Evolutionary conservation across 306 rosid species (phyloP).

Genomic region (Canavalia ensiformis): DNA sequence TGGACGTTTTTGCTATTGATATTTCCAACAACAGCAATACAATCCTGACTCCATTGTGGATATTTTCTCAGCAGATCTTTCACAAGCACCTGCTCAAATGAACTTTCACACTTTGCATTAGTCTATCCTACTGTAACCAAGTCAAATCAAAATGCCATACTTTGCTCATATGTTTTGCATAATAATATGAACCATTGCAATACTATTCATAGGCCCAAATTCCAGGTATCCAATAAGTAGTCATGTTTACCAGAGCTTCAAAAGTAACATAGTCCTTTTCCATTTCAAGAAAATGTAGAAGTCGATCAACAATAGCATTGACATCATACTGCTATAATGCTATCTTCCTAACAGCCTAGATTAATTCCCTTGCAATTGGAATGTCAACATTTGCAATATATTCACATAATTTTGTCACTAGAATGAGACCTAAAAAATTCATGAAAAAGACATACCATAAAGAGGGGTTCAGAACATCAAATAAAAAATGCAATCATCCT

Average conservation of each 20-base stretch:
- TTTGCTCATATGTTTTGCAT: constrained; percentile 21
- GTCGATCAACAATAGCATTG: constrained; percentile 98
- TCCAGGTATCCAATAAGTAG: constrained; percentile 36
- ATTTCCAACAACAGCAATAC: constrained; percentile 99
- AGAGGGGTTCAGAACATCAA: constrained; percentile 30
- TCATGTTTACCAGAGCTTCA: constrained; percentile 90
- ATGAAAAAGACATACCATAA: constrained; percentile 38
- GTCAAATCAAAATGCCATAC: constrained; percentile 29
- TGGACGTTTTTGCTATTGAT: constrained; percentile 98
- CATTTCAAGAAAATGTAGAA: constrained; percentile 99
- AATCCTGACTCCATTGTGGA: constrained; percentile 99
- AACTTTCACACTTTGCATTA: constrained; percentile 51
- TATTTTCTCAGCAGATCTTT: constrained; percentile 95
- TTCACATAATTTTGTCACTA: constrained; percentile 99
- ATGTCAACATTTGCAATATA: constrained; percentile 99
- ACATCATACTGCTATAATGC: constrained; percentile 99
- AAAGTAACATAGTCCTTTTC: constrained; percentile 99
- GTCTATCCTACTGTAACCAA: constrained; percentile 29
- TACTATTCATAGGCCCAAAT: constrained; percentile 27
- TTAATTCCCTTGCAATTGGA: constrained; percentile 99
- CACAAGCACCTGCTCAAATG: constrained; percentile 84
- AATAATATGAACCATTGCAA: constrained; percentile 33
- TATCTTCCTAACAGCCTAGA: constrained; percentile 98
- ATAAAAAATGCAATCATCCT: constrained; percentile 23
- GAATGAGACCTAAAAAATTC: constrained; percentile 48